Percentiles rank a stretch among this genome's conserved stretches.
phyloP scores from a whole-genome alignment of 1,284 basidiomycete genomes.

The Ganoderma boninense region DNA sequence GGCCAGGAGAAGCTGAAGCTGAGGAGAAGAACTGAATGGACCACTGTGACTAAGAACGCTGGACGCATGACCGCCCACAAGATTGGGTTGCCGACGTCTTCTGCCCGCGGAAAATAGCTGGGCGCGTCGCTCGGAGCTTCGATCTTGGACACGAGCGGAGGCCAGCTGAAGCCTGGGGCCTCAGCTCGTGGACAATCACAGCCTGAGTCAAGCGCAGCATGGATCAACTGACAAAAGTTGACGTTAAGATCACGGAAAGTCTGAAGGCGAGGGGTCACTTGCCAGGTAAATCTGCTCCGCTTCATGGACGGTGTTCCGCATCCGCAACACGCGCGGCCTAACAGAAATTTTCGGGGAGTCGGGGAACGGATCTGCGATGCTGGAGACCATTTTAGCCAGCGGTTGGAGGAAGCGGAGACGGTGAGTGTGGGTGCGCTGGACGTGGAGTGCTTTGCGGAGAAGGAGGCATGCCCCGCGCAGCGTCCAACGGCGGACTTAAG shows the following conservation, averaged over 20 bases:
- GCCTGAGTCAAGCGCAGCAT: constrained; percentile 6
- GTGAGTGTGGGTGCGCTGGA: neutral
- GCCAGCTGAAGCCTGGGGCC: neutral
- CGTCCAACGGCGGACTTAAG: neutral
- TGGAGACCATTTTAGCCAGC: neutral
- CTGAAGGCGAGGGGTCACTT: constrained; percentile 6
- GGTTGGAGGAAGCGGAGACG: too few relatives aligned
- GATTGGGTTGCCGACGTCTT: constrained; percentile 9
- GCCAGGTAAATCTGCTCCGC: constrained; percentile 1
- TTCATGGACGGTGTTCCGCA: neutral
- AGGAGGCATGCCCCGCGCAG: neutral
- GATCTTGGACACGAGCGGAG: neutral
- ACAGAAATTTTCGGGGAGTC: neutral
- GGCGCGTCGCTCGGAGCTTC: constrained; percentile 6
- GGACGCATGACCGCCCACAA: constrained; percentile 4
- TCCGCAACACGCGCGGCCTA: neutral
- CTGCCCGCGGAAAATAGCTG: neutral
- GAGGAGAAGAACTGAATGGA: neutral
- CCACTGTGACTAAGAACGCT: neutral
- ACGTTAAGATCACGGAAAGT: constrained; percentile 14
- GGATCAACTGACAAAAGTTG: constrained; percentile 16
- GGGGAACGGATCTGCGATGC: neutral
- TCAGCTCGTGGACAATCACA: neutral
- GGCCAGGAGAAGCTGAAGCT: neutral
- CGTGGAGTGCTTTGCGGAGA: neutral